These are phyloP conservation scores for Vitis labrusca DNA, from an alignment of 164 flowering plant species.

Conservation along the genomic window DNA sequence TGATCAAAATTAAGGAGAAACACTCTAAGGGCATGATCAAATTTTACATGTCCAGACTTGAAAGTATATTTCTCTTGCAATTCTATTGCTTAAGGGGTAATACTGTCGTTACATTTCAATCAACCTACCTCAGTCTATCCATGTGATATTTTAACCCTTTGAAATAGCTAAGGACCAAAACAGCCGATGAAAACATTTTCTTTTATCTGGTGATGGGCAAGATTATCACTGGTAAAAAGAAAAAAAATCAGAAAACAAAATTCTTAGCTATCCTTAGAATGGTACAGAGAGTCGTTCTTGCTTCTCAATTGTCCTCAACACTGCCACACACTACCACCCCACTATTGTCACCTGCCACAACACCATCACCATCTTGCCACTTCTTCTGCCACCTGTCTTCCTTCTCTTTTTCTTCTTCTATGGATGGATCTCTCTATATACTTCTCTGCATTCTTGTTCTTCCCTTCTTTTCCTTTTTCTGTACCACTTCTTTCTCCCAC, in stretches of 20 bases:
- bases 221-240: background rate
- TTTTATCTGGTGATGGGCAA: background rate
- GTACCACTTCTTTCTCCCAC: background rate
- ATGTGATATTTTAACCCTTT: background rate
- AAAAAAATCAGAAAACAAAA: background rate
- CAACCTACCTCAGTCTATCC: background rate
- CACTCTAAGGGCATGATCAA: too few relatives aligned
- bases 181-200: background rate
- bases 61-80: background rate
- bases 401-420: too few relatives aligned
- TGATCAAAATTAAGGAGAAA: too few relatives aligned
- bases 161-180: background rate
- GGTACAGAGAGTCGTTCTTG: background rate
- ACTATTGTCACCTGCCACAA: background rate
- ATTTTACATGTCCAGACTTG: background rate
- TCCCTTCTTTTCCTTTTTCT: background rate
- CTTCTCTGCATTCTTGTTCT: too few relatives aligned
- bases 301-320: background rate
- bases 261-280: background rate
- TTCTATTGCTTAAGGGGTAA: background rate
- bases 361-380: conserved; percentile 1
- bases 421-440: too few relatives aligned
- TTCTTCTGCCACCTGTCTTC: background rate
- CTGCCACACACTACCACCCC: conserved; percentile 6
- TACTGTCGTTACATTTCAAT: background rate